Base-by-base conservation (phyloP, 208 protist genomes). In the Crithidia fasciculata region DNA sequence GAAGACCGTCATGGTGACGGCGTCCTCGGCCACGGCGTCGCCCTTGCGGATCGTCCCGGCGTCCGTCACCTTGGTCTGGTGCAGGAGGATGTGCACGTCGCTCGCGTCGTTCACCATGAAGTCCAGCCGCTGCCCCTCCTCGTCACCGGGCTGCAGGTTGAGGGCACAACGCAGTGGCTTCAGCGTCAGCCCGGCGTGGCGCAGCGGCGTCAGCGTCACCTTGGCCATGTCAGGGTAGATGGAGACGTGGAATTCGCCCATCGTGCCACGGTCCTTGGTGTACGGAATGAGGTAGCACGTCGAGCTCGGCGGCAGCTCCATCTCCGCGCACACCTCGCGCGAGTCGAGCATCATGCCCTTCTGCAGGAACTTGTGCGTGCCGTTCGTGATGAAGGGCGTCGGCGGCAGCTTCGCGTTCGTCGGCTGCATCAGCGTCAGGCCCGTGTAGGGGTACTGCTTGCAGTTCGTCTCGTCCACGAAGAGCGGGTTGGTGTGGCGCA, bases 341-440 rank as follows among this genome's bases (percentile, higher is more conserved):
- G 88, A 82, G 69, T 95, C 86, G 37, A 93, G 78, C 84, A 92
- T 84, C 82, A 95, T 86, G 36, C 86, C 88, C 81, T 92, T 95
- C 67, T 92, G 86, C 50, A 95, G 63, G 54, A 90, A 89, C 67
- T 80, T 73, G 80, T 93, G 88, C 52, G 91, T 93, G 50, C 66
- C 78, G 65, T 79, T 85, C 47, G 91, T 91, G 70, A 95, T 85
- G 37, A 95, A 80, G 19, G 88, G 86, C 45, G 82, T 92, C 41
- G 81, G 73, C 47, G 87, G 86, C 72, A 90, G 78, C 76, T 88
- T 86, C 37, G 85, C 55, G 58, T 84, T 84, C 3, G 72, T 78
- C 36, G 91, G 75, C 75, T 94, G 87, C 80, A 96, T 79, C 68
- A 94, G 78, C 49, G 82, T 85, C 57, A 96, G 74, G 7, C 89